Evolutionary conservation across 148 eudicot genomes (phyloP).

Genomic region (Simmondsia chinensis): DNA sequence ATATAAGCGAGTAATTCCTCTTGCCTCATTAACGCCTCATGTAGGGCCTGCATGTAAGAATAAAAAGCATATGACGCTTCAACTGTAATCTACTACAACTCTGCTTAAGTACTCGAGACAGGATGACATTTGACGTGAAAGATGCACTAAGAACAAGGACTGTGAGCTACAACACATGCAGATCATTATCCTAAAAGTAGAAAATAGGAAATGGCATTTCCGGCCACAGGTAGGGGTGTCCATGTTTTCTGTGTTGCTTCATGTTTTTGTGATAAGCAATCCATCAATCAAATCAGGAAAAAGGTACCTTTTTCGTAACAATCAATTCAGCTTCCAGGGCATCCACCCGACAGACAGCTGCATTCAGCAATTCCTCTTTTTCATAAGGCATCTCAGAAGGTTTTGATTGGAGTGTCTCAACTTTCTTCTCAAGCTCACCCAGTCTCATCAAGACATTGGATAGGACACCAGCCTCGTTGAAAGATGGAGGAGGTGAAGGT

Average conservation of each 20-base stretch:
- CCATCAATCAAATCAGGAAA: no score
- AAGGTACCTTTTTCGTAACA: slow-evolving; percentile 97
- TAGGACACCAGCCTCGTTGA: slow-evolving; percentile 45
- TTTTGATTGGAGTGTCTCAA: slow-evolving; percentile 53
- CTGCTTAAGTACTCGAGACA: no score
- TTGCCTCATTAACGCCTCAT: slow-evolving; percentile 58
- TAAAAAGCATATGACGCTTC: no score
- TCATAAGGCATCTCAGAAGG: slow-evolving; percentile 69
- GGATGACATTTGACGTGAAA: no score
- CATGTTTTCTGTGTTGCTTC: no score
- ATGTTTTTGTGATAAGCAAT: no score
- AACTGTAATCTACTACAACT: no score
- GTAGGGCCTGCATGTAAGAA: slow-evolving; percentile 15
- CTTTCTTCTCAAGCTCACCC: slow-evolving; percentile 57
- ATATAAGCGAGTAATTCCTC: slow-evolving; percentile 91
- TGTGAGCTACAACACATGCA: no score
- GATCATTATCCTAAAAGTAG: no score
- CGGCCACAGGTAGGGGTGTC: no score
- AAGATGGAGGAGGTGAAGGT: slow-evolving; percentile 58
- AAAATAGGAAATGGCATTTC: no score
- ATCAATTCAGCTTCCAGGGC: slow-evolving; percentile 64
- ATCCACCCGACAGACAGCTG: slow-evolving; percentile 67
- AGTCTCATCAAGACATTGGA: slow-evolving; percentile 43
- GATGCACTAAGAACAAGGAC: no score
- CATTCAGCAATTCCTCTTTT: slow-evolving; percentile 63